phyloP scores from a whole-genome alignment of 768 basidiomycete genomes.

The Lactarius tabidus region DNA sequence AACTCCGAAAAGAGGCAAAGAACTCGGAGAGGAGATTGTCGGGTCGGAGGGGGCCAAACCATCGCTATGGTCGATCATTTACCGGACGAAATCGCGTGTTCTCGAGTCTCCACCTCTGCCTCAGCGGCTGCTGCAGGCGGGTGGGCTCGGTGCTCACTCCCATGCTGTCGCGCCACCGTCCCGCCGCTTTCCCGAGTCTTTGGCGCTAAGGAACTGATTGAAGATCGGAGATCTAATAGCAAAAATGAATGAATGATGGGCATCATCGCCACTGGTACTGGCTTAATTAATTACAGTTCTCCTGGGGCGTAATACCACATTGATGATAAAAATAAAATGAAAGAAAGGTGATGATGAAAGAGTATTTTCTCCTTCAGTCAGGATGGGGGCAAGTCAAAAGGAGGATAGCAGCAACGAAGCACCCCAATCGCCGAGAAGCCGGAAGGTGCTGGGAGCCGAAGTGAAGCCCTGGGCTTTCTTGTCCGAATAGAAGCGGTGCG shows the following conservation, averaged over 20 bases:
- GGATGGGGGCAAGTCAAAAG: background rate
- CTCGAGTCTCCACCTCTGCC: background rate
- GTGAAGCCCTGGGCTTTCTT: background rate
- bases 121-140: background rate
- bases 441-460: constrained; percentile 4
- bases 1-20: background rate
- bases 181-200: background rate
- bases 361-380: background rate
- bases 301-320: background rate
- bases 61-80: background rate
- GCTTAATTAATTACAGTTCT: background rate
- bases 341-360: background rate
- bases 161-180: background rate
- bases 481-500: constrained; percentile 14
- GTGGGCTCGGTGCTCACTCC: background rate
- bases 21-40: background rate
- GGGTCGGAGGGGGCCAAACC: background rate
- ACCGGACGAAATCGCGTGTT: background rate
- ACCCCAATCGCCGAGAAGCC: constrained; percentile 2
- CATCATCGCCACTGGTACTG: background rate
- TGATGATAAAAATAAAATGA: background rate
- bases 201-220: background rate
- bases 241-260: background rate
- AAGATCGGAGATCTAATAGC: constrained; percentile 5
- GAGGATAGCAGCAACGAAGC: background rate